Evolutionary conservation across 2,329 filamentous ascomycete species (phyloP), one percentile per base, ranked within the genome.

Genomic region (Ceratocystis huliohia): DNA sequence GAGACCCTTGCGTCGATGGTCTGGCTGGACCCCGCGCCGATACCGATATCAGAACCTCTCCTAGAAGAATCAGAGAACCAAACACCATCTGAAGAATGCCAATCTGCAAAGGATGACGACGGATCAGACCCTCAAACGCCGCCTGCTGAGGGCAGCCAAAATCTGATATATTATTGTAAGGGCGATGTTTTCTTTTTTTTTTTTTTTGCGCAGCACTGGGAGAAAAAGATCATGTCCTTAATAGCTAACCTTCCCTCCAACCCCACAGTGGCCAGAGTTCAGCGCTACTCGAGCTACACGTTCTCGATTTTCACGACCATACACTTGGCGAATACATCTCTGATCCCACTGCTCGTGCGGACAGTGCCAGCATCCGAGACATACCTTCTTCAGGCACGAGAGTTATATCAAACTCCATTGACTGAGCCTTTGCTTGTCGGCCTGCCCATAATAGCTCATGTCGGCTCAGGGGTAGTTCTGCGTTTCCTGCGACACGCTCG

Each of bases 241-340:
- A 28, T 59, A 59, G 33, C 37, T 17, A 10, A 33, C 56, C 53
- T 30, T 6, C 3, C 41, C 1, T 50, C 68, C 10, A 4, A 41
- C 37, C 20, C 46, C 20, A 50, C 69, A 90, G 88, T 95, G 65
- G 82, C 82, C 4, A 84, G 88, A 61, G 80, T 94, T 45, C 94
- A 97, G 75, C 88, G 85, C 74, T 96, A 96, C 79, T 94, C 91
- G 0, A 91, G 88, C 70, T 95, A 96, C 78, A 85, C 88, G 70
- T 92, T 90, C 73, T 84, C 84, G 69, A 78, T 89, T 70, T 96
- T 93, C 77, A 82, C 87, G 44, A 80, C 84, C 37, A 80, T 94
- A 67, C 91, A 96, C 77, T 79, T 94, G 69, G 81, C 86, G 72
- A 96, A 92, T 71, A 93, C 90, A 44, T 89, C 89, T 6, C 74